Base-by-base conservation (phyloP, 1,139 yeast genomes). In the Hyphopichia buzzinii region DNA sequence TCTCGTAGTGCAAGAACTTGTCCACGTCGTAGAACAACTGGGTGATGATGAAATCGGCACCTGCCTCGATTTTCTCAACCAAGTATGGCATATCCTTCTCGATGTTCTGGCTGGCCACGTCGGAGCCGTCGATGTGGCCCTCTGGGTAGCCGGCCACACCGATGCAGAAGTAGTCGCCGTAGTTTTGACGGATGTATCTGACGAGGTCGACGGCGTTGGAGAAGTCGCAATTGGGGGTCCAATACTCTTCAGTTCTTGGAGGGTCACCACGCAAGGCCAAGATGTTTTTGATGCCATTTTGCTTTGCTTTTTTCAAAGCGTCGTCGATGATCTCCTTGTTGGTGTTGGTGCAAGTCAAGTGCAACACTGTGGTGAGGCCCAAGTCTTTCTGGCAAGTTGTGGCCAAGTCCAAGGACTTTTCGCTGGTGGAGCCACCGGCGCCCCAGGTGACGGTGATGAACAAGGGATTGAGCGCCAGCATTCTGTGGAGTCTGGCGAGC, bases 381-480 rank as follows among this genome's bases (percentile, higher is more conserved):
- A 89, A 69, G 36, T 83, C 86, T 35, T 76, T 69, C 50, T 84
- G 88, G 51, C 95, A 84, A 3, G 87, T 74, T 14, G 79, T 69
- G 0, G 97, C 96, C 40, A 92, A 67, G 34, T 86, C 94, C 42
- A 92, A 63, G 1, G 97, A 85, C 62, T 88, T 89, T 38, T 79
- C 84, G 36, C 94, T 81, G 4, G 97, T 89, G 3, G 95, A 81
- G 2, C 98, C 98, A 27, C 97, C 97, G 7, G 98, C 97, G 21
- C 98, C 98, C 97, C 98, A 92, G 0, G 99, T 94, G 8, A 94
- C 84, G 2, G 96, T 87, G 36, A 90, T 82, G 57, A 92, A 94
- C 17, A 84, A 64, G 3, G 97, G 97, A 38, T 89, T 90, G 45
- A 92, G 66, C 3, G 85, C 84, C 52, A 85, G 79, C 94, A 92